Conservation (phyloP, 2,329 filamentous ascomycete species). For the Aspergillus brasiliensis region DNA sequence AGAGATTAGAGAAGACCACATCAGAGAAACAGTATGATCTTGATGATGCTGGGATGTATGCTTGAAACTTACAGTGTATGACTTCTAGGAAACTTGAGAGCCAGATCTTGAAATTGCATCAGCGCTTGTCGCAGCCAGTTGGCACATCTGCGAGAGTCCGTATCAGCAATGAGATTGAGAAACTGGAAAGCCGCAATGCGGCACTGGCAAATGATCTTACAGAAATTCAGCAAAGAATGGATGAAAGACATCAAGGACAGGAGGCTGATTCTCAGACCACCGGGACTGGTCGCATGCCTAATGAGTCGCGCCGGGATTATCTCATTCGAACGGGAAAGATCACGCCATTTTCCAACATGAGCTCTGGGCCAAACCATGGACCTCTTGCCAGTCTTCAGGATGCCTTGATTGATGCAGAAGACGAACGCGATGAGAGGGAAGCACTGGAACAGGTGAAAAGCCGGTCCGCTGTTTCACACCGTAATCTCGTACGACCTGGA, state of each 20-base stretch:
- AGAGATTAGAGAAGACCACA: constrained; percentile 61
- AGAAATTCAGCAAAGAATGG: constrained; percentile 80
- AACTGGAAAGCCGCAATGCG: constrained; percentile 65
- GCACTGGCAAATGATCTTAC: constrained; percentile 70
- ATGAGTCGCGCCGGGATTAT: constrained; percentile 84
- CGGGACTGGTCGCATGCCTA: constrained; percentile 62
- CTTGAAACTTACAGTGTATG: constrained; percentile 5
- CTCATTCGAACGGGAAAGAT: constrained; percentile 96
- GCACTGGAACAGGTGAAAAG: constrained; percentile 46
- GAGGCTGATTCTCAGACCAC: constrained; percentile 48
- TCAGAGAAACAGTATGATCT: constrained; percentile 49
- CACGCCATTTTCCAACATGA: constrained; percentile 86
- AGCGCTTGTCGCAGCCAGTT: constrained; percentile 58
- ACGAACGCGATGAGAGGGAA: constrained; percentile 59
- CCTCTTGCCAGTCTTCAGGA: constrained; percentile 72
- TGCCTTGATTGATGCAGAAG: constrained; percentile 79
- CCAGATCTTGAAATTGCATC: constrained; percentile 63
- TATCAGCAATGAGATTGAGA: constrained; percentile 60
- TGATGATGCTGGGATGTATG: neutral
- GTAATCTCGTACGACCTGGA: constrained; percentile 71
- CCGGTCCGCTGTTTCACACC: constrained; percentile 63
- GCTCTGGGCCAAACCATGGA: constrained; percentile 59
- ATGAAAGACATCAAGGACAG: constrained; percentile 66
- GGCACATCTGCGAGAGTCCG: constrained; percentile 54
- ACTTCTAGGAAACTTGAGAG: constrained; percentile 59